Evolutionary conservation across 2,329 filamentous ascomycete species (phyloP).

Genomic region (Celoporthe dispersa): DNA sequence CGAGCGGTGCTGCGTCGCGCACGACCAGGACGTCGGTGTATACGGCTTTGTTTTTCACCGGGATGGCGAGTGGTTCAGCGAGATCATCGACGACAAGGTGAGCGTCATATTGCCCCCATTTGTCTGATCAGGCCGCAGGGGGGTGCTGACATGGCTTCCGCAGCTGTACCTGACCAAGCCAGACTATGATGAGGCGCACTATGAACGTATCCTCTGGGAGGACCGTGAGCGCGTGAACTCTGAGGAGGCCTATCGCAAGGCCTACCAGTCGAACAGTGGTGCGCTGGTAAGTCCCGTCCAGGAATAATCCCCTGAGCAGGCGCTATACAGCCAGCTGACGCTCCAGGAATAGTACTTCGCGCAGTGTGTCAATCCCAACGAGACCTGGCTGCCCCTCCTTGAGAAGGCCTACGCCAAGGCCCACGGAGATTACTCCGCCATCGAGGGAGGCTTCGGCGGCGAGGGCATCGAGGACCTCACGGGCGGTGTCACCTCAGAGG

Average conservation of each 20-base stretch:
- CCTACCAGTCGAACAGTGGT: conserved; percentile 69
- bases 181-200: conserved; percentile 63
- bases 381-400: conserved; percentile 74
- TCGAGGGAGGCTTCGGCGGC: conserved; percentile 67
- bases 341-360: conserved; percentile 60
- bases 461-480: conserved; percentile 59
- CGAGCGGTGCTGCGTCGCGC: conserved; percentile 73
- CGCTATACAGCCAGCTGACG: background rate
- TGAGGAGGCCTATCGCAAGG: conserved; percentile 63
- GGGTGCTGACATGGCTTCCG: background rate
- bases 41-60: conserved; percentile 87
- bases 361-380: conserved; percentile 68
- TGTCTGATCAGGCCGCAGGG: too few species aligned
- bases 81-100: conserved; percentile 61
- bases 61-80: conserved; percentile 73
- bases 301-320: background rate
- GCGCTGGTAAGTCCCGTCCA: conserved; percentile 48
- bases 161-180: conserved; percentile 59
- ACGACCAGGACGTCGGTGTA: conserved; percentile 74
- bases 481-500: conserved; percentile 71
- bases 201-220: conserved; percentile 52
- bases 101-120: conserved; percentile 8
- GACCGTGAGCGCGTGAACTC: conserved; percentile 54
- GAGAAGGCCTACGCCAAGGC: conserved; percentile 78
- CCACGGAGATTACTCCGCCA: conserved; percentile 73